Base-by-base conservation (phyloP, 805 yeast genomes). In the Ogataea dorogensis region DNA sequence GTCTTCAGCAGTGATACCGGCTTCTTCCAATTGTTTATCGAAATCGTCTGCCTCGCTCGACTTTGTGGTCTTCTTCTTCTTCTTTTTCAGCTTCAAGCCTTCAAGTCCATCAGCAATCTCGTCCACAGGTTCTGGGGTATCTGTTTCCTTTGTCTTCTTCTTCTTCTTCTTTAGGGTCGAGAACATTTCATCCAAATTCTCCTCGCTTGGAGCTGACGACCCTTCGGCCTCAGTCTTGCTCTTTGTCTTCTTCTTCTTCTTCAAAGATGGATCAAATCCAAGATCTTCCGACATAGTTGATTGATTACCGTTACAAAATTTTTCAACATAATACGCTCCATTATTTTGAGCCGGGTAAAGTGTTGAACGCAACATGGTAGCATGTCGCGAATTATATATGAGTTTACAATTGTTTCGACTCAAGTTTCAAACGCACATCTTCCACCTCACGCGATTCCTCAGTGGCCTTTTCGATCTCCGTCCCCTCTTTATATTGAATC, bases 161-260 rank as follows among this genome's bases (percentile, higher is more conserved):
- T 85, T 86, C 76, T 87, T 79, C 74, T 86, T 86, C 68, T 85
- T 86, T 58, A 87, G 67, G 7, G 93, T 91, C 20, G 87, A 74
- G 53, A 86, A 79, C 65, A 86, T 64, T 44, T 81, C 88, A 36
- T 74, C 79, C 39, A 65, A 70, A 40, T 65, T 72, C 5, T 52
- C 55, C 14, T 46, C 50, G 22, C 56, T 65, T 60, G 71, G 71
- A 54, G 71, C 58, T 53, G 48, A 46, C 19, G 61, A 61, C 2
- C 44, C 30, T n/a, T 45, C 53, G 13, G 43, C 58, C 40, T 38
- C 58, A 24, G 63, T 67, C 44, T 63, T 59, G 15, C 59, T 65
- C 42, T 64, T 67, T 37, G 50, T 43, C 78, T 82, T 81, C 86
- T 83, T 83, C 74, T 84, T 84, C 70, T 83, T 83, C 66, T 81